Evolutionary conservation across 345 rosid species (phyloP).

Genomic region (Corymbia maculata): DNA sequence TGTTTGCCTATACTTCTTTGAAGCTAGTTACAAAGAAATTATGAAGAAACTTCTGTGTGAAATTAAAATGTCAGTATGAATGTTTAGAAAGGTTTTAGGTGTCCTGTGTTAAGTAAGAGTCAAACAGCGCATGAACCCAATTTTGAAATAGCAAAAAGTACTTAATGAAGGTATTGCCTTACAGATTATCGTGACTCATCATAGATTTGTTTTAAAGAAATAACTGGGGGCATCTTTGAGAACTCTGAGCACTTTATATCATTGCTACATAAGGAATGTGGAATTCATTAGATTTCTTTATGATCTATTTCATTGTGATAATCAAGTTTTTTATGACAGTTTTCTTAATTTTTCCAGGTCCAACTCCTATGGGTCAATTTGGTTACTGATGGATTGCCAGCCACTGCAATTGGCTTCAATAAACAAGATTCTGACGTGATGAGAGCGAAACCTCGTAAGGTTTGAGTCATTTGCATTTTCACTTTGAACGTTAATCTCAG

Average conservation of each 20-base stretch:
- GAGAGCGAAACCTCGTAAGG: conserved; percentile 99
- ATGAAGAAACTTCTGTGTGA: neutral
- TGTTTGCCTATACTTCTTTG: neutral
- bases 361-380: conserved; percentile 98
- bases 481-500: neutral
- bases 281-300: neutral
- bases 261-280: neutral
- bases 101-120: neutral
- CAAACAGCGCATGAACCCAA: neutral
- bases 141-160: neutral
- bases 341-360: conserved; percentile 46
- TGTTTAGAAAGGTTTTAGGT: neutral
- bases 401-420: conserved; percentile 98
- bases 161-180: neutral
- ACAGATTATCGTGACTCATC: neutral
- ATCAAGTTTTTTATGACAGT: neutral
- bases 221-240: neutral
- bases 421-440: conserved; percentile 96
- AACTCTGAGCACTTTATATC: neutral
- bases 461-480: conserved; percentile 12
- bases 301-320: neutral
- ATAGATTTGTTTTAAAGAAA: neutral
- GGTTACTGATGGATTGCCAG: conserved; percentile 99
- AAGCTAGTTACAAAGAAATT: neutral
- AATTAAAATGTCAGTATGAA: neutral